Evolutionary conservation across 2,329 filamentous ascomycete genomes (phyloP).

Genomic region (Talaromyces sp.): DNA sequence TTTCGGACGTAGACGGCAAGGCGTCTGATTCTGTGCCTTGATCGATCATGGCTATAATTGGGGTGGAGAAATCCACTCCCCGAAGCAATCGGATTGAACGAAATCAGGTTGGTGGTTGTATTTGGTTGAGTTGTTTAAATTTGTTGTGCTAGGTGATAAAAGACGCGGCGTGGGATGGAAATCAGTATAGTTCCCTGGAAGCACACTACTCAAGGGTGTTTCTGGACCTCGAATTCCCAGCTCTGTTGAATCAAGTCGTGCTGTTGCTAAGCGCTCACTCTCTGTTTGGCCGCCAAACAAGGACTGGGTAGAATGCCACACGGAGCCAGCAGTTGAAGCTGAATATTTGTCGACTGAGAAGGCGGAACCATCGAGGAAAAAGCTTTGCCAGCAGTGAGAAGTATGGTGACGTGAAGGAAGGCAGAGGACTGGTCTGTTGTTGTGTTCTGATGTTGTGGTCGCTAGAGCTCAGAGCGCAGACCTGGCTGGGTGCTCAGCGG

Average conservation of each 20-base stretch:
- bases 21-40: constrained; percentile 21
- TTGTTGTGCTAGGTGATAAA: background rate
- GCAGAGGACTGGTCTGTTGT: background rate
- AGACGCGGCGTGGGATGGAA: background rate
- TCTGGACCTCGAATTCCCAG: constrained; percentile 2
- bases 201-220: background rate
- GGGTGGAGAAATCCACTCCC: constrained; percentile 2
- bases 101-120: background rate
- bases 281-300: background rate
- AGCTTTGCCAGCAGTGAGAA: background rate
- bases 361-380: background rate
- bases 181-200: background rate
- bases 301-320: background rate
- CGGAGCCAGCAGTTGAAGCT: background rate
- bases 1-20: constrained; percentile 1
- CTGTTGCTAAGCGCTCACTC: constrained; percentile 6
- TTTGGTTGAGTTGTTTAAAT: background rate
- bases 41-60: constrained; percentile 24
- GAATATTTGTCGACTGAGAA: background rate
- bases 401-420: background rate
- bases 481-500: background rate
- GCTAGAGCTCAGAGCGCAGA: background rate
- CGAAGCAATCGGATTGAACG: constrained; percentile 7
- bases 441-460: constrained; percentile 8
- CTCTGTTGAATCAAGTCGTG: background rate